Conservation (phyloP, 495 filamentous ascomycete species). For the Trichoderma parareesei region DNA sequence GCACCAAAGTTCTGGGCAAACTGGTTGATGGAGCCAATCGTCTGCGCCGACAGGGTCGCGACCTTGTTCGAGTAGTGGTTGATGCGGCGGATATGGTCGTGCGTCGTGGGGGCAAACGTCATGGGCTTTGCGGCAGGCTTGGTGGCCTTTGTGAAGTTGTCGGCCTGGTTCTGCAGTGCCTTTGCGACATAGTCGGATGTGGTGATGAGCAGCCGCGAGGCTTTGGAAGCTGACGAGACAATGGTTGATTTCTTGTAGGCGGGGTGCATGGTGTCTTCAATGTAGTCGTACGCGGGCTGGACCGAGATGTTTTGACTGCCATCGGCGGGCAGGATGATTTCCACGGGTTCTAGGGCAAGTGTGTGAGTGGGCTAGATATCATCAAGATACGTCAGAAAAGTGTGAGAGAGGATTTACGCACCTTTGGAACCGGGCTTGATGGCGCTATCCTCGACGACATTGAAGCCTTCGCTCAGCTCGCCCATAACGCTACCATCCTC, state of each 20-base stretch:
- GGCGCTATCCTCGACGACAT: slow-evolving; percentile 64
- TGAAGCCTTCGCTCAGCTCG: slow-evolving; percentile 74
- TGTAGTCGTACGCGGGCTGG: slow-evolving; percentile 70
- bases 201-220: slow-evolving; percentile 88
- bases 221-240: slow-evolving; percentile 82
- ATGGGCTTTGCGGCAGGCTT: slow-evolving; percentile 70
- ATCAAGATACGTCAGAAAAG: background rate
- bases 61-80: slow-evolving; percentile 70
- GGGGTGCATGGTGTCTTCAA: slow-evolving; percentile 74
- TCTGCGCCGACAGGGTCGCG: slow-evolving; percentile 72
- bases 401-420: slow-evolving; percentile 27
- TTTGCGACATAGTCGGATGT: slow-evolving; percentile 71
- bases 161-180: slow-evolving; percentile 64
- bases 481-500: slow-evolving; percentile 93
- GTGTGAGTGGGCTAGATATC: background rate
- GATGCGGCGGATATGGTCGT: slow-evolving; percentile 76
- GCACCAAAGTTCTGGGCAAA: slow-evolving; percentile 87
- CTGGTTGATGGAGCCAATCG: slow-evolving; percentile 70
- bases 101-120: slow-evolving; percentile 80
- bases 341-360: slow-evolving; percentile 66
- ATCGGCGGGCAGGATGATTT: slow-evolving; percentile 73
- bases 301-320: slow-evolving; percentile 63
- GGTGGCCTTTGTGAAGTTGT: slow-evolving; percentile 70
- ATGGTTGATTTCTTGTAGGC: slow-evolving; percentile 80
- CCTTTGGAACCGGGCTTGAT: slow-evolving; percentile 82